These are phyloP conservation scores for Ulvella scutata DNA, from an alignment of 139 green algal species.

Conservation along the genomic window DNA sequence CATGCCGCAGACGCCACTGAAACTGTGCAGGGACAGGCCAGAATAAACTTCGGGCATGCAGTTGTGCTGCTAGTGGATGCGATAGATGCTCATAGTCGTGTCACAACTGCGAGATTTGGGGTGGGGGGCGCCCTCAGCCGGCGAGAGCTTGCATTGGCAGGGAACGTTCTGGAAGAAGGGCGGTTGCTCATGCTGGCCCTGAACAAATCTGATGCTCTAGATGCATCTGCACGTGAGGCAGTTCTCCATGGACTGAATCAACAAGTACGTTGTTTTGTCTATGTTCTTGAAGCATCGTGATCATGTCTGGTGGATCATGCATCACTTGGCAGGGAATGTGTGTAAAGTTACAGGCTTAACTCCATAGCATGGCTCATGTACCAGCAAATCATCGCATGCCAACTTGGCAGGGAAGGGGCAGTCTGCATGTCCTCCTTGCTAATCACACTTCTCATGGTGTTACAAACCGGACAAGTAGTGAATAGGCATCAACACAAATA, in stretches of 20 bases:
- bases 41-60: slow-evolving; percentile 55
- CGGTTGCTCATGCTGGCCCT: slow-evolving; percentile 48
- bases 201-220: slow-evolving; percentile 67
- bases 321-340: no score
- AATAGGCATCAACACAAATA: no score
- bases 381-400: no score
- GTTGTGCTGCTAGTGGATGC: slow-evolving; percentile 75
- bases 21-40: slow-evolving; percentile 16
- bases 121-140: slow-evolving; percentile 24
- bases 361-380: no score
- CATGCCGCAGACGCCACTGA: no score
- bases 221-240: not conserved
- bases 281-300: no score
- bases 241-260: not conserved
- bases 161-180: slow-evolving; percentile 31
- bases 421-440: no score
- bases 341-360: no score
- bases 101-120: not conserved
- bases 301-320: no score
- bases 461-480: no score
- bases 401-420: no score
- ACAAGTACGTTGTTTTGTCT: not conserved
- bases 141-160: slow-evolving; percentile 44
- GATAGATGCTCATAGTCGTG: not conserved
- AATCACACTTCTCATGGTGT: no score